Evolutionary conservation across 495 filamentous ascomycete species (phyloP).

Genomic region (Penicillium canescens): DNA sequence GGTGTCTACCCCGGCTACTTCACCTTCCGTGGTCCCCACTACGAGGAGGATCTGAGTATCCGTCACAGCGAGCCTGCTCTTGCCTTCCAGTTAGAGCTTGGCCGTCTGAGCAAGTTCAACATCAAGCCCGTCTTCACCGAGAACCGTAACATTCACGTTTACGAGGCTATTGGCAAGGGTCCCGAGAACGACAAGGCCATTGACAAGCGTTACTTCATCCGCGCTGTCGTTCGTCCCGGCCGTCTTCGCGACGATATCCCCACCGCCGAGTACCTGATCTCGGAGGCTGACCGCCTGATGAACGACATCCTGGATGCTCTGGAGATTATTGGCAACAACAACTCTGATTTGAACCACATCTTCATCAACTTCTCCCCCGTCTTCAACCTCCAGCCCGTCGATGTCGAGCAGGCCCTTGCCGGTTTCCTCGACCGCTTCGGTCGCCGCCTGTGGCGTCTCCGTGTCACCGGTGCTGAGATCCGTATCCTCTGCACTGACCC

Average conservation of each 20-base stretch:
- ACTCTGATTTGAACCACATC: constrained; percentile 99
- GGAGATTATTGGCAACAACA: constrained; percentile 98
- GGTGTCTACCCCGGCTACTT: constrained; percentile 96
- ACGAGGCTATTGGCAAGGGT: constrained; percentile 92
- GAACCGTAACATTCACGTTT: constrained; percentile 98
- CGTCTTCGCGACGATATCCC: constrained; percentile 95
- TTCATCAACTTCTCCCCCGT: constrained; percentile 98
- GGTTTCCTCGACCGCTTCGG: constrained; percentile 97
- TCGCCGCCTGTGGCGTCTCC: constrained; percentile 91
- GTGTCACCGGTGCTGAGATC: constrained; percentile 96
- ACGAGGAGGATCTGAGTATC: constrained; percentile 89
- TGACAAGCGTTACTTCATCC: constrained; percentile 93
- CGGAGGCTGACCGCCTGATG: constrained; percentile 92
- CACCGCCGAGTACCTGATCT: constrained; percentile 95
- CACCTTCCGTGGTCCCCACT: constrained; percentile 92
- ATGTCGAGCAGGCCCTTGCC: constrained; percentile 91
- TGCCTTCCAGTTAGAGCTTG: constrained; percentile 96
- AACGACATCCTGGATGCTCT: constrained; percentile 97
- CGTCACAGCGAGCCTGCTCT: constrained; percentile 95
- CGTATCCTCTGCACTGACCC: constrained; percentile 97
- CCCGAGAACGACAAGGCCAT: constrained; percentile 76
- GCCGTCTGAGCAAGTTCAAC: constrained; percentile 91
- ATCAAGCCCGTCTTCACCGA: constrained; percentile 98
- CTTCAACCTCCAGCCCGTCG: constrained; percentile 85
- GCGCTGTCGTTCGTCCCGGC: constrained; percentile 88